phyloP scores from a whole-genome alignment of 1,284 basidiomycete species.

The Cutaneotrichosporon sp. region DNA sequence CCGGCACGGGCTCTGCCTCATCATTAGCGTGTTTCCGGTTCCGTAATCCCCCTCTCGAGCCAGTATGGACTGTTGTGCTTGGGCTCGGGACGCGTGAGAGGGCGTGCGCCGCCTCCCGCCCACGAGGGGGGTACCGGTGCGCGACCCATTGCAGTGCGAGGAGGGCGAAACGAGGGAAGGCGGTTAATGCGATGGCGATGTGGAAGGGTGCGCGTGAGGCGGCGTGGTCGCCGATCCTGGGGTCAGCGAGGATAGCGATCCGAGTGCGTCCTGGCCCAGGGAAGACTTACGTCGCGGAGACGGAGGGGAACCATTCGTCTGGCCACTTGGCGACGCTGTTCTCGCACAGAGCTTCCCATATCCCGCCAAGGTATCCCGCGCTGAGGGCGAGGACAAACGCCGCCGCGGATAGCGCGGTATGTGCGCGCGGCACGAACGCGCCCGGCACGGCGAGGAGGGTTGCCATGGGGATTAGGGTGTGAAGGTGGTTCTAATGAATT shows the following conservation, averaged over 20 bases:
- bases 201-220: slow-evolving; percentile 87
- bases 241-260: not conserved
- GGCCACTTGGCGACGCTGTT: slow-evolving; percentile 76
- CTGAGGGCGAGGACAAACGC: slow-evolving; percentile 72
- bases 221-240: slow-evolving; percentile 86
- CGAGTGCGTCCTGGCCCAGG: not conserved
- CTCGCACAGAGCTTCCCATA: slow-evolving; percentile 85
- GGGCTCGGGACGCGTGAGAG: not conserved
- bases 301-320: slow-evolving; percentile 88
- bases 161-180: slow-evolving; percentile 78
- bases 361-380: slow-evolving; percentile 64
- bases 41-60: not conserved
- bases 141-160: slow-evolving; percentile 72
- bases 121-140: slow-evolving; percentile 44
- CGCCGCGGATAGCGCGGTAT: slow-evolving; percentile 67
- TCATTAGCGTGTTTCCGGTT: not conserved
- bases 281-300: slow-evolving; percentile 78
- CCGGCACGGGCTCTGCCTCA: not conserved
- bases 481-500: not conserved
- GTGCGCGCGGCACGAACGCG: slow-evolving; percentile 53
- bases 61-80: not conserved
- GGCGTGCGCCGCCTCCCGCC: not conserved
- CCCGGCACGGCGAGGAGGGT: slow-evolving; percentile 43
- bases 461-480: slow-evolving; percentile 30
- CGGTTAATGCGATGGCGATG: slow-evolving; percentile 80